These are phyloP conservation scores for Arthonia radiata DNA, from an alignment of 495 filamentous ascomycete genomes.

Conservation along the genomic window DNA sequence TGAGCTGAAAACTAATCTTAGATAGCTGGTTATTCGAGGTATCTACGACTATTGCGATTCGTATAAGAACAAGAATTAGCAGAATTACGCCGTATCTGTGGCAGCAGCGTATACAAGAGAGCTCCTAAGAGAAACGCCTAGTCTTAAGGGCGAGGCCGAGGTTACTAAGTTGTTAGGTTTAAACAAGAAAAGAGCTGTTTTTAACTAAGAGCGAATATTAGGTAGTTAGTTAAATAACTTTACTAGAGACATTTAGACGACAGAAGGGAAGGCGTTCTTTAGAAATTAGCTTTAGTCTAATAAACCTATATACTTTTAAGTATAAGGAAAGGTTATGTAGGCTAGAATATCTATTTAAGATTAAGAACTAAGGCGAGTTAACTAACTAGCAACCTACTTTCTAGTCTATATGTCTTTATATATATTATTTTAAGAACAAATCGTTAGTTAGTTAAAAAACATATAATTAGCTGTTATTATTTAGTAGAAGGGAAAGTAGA, in stretches of 20 bases:
- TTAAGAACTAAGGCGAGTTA: too few species aligned
- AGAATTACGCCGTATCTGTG: constrained; percentile 11
- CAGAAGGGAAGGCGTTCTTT: neutral
- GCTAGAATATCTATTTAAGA: too few species aligned
- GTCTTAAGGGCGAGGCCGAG: neutral
- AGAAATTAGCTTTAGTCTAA: neutral
- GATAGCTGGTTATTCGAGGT: constrained; percentile 16
- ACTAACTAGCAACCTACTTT: too few species aligned
- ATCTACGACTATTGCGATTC: constrained; percentile 18
- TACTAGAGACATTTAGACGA: neutral
- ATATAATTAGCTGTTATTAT: too few species aligned
- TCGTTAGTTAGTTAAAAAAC: too few species aligned
- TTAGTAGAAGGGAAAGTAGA: too few species aligned
- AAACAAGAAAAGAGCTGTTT: neutral
- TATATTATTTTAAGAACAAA: too few species aligned
- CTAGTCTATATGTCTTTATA: too few species aligned
- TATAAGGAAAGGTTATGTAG: too few species aligned
- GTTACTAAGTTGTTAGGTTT: neutral
- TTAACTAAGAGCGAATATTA: neutral
- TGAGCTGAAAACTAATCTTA: constrained; percentile 14
- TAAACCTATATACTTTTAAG: neutral
- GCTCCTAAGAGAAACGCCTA: constrained; percentile 5
- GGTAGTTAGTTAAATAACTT: neutral
- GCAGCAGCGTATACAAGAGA: constrained; percentile 15
- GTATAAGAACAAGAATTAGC: constrained; percentile 17